Conservation (phyloP, 2,329 filamentous ascomycete genomes). For the Cyphellophora attinorum region DNA sequence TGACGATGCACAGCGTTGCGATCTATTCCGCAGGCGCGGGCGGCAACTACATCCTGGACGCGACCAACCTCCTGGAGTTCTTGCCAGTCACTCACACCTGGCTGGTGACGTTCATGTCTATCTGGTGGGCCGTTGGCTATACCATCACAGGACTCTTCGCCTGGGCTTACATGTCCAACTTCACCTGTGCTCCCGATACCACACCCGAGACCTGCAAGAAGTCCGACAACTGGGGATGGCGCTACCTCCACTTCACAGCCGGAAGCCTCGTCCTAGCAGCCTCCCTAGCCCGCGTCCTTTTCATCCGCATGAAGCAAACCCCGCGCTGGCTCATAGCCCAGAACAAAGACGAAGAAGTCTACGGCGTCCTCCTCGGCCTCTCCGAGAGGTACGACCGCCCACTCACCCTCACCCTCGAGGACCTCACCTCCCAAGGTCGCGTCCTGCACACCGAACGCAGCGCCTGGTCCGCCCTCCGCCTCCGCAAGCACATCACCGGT, state of each 20-base stretch:
- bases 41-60: constrained; percentile 20
- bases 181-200: constrained; percentile 29
- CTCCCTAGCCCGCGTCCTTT: constrained; percentile 41
- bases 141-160: constrained; percentile 36
- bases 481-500: constrained; percentile 48
- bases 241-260: constrained; percentile 46
- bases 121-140: constrained; percentile 22
- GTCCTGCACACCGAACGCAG: constrained; percentile 21
- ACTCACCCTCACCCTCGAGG: constrained; percentile 41
- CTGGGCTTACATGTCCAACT: constrained; percentile 42
- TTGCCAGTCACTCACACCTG: constrained; percentile 51
- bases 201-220: constrained; percentile 42
- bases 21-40: constrained; percentile 13
- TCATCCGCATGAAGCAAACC: constrained; percentile 46
- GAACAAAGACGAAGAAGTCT: constrained; percentile 42
- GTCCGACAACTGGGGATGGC: constrained; percentile 46
- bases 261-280: constrained; percentile 47
- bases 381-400: constrained; percentile 43
- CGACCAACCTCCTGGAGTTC: constrained; percentile 47
- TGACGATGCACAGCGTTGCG: constrained; percentile 9
- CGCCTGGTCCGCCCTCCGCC: constrained; percentile 24
- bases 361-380: constrained; percentile 40
- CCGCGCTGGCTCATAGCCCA: constrained; percentile 48
- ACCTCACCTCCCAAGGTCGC: constrained; percentile 35
- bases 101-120: constrained; percentile 33